Conservation (phyloP, 2,329 filamentous ascomycete species). For the Cladophialophora bantiana region DNA sequence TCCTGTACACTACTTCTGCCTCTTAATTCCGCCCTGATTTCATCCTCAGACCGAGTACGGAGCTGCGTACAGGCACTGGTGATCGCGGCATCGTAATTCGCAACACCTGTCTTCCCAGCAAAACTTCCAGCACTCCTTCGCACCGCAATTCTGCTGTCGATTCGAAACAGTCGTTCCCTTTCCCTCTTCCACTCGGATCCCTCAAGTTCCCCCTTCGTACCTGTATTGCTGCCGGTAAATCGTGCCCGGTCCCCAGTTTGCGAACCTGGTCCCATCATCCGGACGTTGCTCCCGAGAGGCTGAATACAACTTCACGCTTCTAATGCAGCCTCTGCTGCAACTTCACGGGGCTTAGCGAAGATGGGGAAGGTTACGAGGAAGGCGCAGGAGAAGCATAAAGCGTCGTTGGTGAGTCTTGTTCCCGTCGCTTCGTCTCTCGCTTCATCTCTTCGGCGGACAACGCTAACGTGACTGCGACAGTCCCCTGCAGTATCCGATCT, state of each 20-base stretch:
- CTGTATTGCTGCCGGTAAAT: not conserved
- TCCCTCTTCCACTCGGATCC: not conserved
- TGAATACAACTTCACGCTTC: conserved; percentile 26
- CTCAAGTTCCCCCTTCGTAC: too few species aligned
- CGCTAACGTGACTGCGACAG: conserved; percentile 56
- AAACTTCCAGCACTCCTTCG: conserved; percentile 8
- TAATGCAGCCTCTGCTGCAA: conserved; percentile 37
- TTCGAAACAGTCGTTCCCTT: not conserved
- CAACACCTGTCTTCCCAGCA: not conserved
- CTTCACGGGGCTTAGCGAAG: conserved; percentile 36
- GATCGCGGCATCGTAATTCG: conserved; percentile 9
- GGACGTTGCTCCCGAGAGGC: conserved; percentile 16
- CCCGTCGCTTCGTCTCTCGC: conserved; percentile 29
- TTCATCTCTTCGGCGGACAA: conserved; percentile 12
- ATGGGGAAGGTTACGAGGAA: conserved; percentile 63
- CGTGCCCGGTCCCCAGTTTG: not conserved
- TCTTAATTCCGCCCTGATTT: not conserved
- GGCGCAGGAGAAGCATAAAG: conserved; percentile 60
- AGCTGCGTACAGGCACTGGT: conserved; percentile 4
- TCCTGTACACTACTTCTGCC: conserved; percentile 22
- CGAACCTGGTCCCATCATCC: conserved; percentile 1
- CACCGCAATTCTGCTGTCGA: conserved; percentile 4
- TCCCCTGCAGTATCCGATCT: conserved; percentile 88
- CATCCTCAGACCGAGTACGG: conserved; percentile 3
- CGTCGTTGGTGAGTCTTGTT: conserved; percentile 54